Percentiles rank a stretch among this genome's conserved stretches.
Evolutionary conservation across 2,329 filamentous ascomycete species (phyloP).

Genomic region (Fonsecaea nubica): DNA sequence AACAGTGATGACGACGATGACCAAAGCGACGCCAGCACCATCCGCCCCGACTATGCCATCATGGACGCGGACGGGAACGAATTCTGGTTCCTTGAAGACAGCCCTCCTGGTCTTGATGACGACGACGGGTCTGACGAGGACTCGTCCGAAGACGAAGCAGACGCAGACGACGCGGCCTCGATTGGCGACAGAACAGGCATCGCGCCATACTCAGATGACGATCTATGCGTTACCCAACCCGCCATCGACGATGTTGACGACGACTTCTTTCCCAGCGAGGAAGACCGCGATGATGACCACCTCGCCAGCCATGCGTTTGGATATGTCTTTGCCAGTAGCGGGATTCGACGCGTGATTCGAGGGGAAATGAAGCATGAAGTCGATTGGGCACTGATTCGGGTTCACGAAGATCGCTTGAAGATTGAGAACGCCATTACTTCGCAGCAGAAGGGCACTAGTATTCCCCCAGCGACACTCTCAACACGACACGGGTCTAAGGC

Average conservation of each 20-base stretch:
- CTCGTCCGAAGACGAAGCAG: constrained; percentile 42
- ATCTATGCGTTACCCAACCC: constrained; percentile 85
- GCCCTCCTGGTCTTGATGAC: constrained; percentile 47
- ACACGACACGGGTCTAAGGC: background rate
- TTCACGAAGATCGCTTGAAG: constrained; percentile 73
- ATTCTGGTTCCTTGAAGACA: constrained; percentile 54
- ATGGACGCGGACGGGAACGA: constrained; percentile 50
- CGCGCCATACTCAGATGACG: constrained; percentile 65
- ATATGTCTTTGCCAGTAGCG: constrained; percentile 86
- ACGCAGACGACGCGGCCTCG: constrained; percentile 57
- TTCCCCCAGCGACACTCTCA: constrained; percentile 41
- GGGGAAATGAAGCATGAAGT: constrained; percentile 84
- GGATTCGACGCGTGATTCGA: constrained; percentile 76
- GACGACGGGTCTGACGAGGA: constrained; percentile 60
- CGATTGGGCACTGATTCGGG: constrained; percentile 91
- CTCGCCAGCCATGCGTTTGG: constrained; percentile 81
- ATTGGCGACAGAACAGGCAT: constrained; percentile 68
- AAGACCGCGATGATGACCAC: constrained; percentile 80
- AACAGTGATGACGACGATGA: constrained; percentile 35
- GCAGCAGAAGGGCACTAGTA: constrained; percentile 36
- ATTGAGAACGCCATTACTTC: constrained; percentile 69
- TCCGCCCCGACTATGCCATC: constrained; percentile 45
- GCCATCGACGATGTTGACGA: constrained; percentile 85
- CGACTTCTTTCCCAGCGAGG: constrained; percentile 77
- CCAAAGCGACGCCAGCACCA: constrained; percentile 37